Base-by-base conservation (phyloP, 441 rosid genomes). In the Erysimum cheiri region DNA sequence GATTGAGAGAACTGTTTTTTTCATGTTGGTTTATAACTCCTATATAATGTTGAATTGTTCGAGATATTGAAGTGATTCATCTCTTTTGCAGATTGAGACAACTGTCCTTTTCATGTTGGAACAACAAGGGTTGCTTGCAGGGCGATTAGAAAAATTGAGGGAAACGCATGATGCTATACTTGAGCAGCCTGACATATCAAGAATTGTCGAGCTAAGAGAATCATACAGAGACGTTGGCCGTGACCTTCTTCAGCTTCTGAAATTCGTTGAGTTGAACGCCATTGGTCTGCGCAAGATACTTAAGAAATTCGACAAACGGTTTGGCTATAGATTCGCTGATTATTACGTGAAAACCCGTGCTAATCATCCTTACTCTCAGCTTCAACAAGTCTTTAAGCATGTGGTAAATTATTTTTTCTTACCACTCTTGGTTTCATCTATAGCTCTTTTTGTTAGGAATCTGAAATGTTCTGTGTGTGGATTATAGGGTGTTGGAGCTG, bases 341-440 rank as follows among this genome's bases (percentile, higher is more conserved):
- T 87, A 89, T 73, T 93, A 93, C 73, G 97, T 96, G 60, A 91
- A 90, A 79, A 93, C 94, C 37, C 97, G 98, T 36, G 94, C 98
- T 49, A 86, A 93, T 82, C 99, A 96, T 85, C 99, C 99, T 60
- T 96, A 96, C 80, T 93, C 98, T 24, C 97, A 93, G 83, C 84
- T 96, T 76, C 99, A 90, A 67, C 98, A 96, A 89, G 98, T 96
- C 55, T 93, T 87, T 71, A 96, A 91, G 83, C 99, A 96, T 67
- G 99, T 93, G 98, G 99, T 95, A 92, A 82, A 67, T 50, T 43
- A 57, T 35, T 32, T 5, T 9, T 13, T 40, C 61, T 17, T 62
- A 29, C 33, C 3, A 1, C 57, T 37, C 61, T 48, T 53, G 15
- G 35, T 53, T 43, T 67, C 52, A 26, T 70, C 60, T 58, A 17